phyloP scores from a whole-genome alignment of 1,284 basidiomycete genomes.

The Rhodotorula sp. region DNA sequence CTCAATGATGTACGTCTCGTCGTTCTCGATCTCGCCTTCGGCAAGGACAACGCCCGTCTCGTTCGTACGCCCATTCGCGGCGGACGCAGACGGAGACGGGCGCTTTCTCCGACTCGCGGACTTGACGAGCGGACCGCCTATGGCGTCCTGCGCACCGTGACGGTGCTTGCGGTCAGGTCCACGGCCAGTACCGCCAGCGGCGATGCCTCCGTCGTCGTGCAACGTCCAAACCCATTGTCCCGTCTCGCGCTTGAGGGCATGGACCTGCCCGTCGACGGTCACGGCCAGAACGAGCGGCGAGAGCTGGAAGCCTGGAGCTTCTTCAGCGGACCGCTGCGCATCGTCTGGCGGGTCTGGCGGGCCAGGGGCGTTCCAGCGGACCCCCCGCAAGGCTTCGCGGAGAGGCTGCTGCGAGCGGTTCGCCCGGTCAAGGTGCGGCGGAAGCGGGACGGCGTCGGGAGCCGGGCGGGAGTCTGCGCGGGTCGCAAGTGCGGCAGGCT shows the following conservation, averaged over 20 bases:
- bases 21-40: constrained; percentile 55
- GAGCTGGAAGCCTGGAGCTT: constrained; percentile 59
- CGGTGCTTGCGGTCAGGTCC: constrained; percentile 30
- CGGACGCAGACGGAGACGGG: background rate
- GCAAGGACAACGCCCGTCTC: constrained; percentile 18
- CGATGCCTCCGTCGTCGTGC: constrained; percentile 58
- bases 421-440: constrained; percentile 7
- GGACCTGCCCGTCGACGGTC: constrained; percentile 85
- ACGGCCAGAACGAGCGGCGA: constrained; percentile 78
- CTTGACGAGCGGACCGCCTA: constrained; percentile 35
- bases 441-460: constrained; percentile 3
- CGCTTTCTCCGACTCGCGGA: constrained; percentile 20
- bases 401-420: background rate
- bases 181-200: constrained; percentile 22
- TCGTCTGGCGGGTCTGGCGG: background rate
- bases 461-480: background rate
- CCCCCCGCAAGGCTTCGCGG: constrained; percentile 21
- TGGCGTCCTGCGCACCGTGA: constrained; percentile 50
- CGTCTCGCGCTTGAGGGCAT: constrained; percentile 77
- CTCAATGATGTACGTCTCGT: constrained; percentile 85
- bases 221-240: constrained; percentile 79
- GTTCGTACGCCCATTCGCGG: background rate
- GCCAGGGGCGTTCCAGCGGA: constrained; percentile 33
- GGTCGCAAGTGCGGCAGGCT: constrained; percentile 20
- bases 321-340: background rate